Evolutionary conservation across 331 rosid species (phyloP), one percentile per base, ranked within the genome.

Genomic region (Phaseolus coccineus): DNA sequence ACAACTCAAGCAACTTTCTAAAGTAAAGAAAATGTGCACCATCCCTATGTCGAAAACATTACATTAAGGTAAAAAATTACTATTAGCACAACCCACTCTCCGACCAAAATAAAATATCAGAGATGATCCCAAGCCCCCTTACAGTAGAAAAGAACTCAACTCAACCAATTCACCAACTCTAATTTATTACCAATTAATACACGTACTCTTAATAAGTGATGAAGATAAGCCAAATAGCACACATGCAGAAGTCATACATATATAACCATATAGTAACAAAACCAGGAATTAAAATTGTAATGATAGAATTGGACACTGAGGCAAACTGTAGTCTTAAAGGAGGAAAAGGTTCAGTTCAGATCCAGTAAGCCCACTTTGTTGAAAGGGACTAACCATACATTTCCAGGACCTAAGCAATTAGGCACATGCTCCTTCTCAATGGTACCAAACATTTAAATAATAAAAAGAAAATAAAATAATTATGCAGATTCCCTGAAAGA

Each of bases 141-240:
- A 47, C 51, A 47, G 67, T 47, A 66, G 31, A 64, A 47, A 8
- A 53, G 57, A 59, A 69, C 35, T 44, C 58, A 69, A 39, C 63
- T 68, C 52, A 71, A 56, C 62, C 72, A 67, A 67, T 37, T 73
- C 72, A 77, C 58, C 24, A 8, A 40, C 56, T 76, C 64, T 31
- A 59, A 77, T 65, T 39, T 24, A 67, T 57, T 33, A 6, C 15
- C 71, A 69, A 66, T 22, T 50, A 25, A 25, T 25, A 22, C 12
- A 27, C 12, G 1, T 58, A 58, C 0, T 37, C 22, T 31, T 44
- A 31, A 71, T 7, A 71, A 52, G 77, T 69, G 65, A 57, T 57
- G 15, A 25, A 51, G 56, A 25, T 37, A 25, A 46, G 51, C 58
- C 1, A 69, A 76, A 28, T 39, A 48, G 25, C 30, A 27, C 75